These are phyloP conservation scores for Lunularia cruciata DNA, from an alignment of 225 moss, liverwort and hornwort genomes.

Conservation along the genomic window DNA sequence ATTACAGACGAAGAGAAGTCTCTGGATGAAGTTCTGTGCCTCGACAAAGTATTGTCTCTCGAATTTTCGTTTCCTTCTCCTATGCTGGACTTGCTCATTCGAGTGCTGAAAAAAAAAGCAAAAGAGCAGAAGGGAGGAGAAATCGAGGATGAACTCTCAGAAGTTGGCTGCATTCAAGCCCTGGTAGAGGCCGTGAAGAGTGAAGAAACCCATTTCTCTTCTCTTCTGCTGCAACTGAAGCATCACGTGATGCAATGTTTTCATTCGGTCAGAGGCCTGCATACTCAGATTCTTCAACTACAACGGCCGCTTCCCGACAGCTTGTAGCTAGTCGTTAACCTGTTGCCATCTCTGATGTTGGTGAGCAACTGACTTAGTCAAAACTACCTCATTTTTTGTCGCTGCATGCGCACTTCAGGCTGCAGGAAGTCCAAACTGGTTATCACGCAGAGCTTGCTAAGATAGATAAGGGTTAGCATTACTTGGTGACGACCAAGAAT, in stretches of 20 bases:
- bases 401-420: too few species aligned
- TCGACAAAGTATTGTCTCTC: conserved; percentile 30
- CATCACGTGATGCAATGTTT: conserved; percentile 33
- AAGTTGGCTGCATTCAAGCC: conserved; percentile 27
- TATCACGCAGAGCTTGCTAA: too few species aligned
- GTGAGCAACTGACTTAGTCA: too few species aligned
- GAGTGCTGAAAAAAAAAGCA: conserved; percentile 34
- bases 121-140: conserved; percentile 21
- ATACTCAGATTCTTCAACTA: conserved; percentile 37
- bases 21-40: conserved; percentile 32
- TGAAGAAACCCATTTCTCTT: conserved; percentile 37
- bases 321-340: too few species aligned
- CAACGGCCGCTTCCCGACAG: too few species aligned
- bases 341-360: too few species aligned
- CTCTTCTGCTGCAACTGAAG: conserved; percentile 32
- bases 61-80: conserved; percentile 35
- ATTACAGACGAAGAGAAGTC: conserved; percentile 23
- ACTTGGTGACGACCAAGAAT: too few species aligned
- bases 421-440: too few species aligned
- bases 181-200: conserved; percentile 35
- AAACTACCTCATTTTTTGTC: too few species aligned
- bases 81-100: conserved; percentile 34
- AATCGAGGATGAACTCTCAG: conserved; percentile 9
- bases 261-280: conserved; percentile 34
- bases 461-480: too few species aligned